phyloP scores from a whole-genome alignment of 2,329 filamentous ascomycete species.

The Coniochaeta hoffmannii region DNA sequence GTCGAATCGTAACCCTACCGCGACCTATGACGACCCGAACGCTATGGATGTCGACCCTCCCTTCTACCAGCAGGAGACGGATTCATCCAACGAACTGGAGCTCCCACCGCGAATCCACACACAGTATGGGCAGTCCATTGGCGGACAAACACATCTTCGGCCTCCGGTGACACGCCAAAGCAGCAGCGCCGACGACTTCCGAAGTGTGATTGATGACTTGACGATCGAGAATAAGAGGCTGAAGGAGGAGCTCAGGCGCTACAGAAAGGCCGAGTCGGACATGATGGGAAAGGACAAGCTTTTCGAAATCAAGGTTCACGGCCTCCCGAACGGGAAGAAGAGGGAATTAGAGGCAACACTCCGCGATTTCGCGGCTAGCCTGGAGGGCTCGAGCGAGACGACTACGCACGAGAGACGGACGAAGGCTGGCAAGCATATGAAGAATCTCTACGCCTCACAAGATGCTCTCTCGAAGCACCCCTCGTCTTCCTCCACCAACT shows the following conservation, averaged over 20 bases:
- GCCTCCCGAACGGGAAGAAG: slow-evolving; percentile 64
- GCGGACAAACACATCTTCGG: slow-evolving; percentile 12
- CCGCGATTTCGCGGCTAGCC: slow-evolving; percentile 59
- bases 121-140: slow-evolving; percentile 7
- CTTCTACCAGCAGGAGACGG: slow-evolving; percentile 46
- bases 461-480: slow-evolving; percentile 42
- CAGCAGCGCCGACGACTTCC: slow-evolving; percentile 66
- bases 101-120: slow-evolving; percentile 16
- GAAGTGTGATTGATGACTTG: slow-evolving; percentile 80
- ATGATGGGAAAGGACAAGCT: slow-evolving; percentile 67
- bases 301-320: slow-evolving; percentile 76
- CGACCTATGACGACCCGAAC: slow-evolving; percentile 27
- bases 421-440: slow-evolving; percentile 30
- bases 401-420: slow-evolving; percentile 30
- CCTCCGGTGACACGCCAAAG: slow-evolving; percentile 30
- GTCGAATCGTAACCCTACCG: slow-evolving; percentile 42
- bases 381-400: slow-evolving; percentile 42
- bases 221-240: slow-evolving; percentile 77
- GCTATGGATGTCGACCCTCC: slow-evolving; percentile 49
- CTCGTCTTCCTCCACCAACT: slow-evolving; percentile 46
- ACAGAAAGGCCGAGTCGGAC: slow-evolving; percentile 59
- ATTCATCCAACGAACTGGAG: slow-evolving; percentile 41
- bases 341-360: slow-evolving; percentile 68
- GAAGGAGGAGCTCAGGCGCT: slow-evolving; percentile 64
- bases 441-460: slow-evolving; percentile 32